Evolutionary conservation across 495 filamentous ascomycete species (phyloP).

Genomic region (Mytilinidion resinicola): DNA sequence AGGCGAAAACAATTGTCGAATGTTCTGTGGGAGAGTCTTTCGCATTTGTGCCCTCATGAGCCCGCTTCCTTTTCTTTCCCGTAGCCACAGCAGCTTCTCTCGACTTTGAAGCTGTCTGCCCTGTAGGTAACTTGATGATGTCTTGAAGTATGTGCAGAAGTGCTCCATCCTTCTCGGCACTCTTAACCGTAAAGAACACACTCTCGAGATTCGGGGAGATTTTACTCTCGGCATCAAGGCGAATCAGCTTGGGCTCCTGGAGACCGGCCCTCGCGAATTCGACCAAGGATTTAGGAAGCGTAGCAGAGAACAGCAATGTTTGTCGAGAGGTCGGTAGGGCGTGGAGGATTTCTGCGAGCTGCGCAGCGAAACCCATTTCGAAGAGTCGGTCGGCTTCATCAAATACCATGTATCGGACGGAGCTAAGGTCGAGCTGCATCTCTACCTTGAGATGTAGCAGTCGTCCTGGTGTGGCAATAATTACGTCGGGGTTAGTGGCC

Average conservation of each 20-base stretch:
- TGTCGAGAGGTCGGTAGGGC: constrained; percentile 77
- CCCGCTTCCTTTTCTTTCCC: constrained; percentile 48
- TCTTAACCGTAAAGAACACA: constrained; percentile 89
- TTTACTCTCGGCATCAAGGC: constrained; percentile 90
- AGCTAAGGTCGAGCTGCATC: constrained; percentile 81
- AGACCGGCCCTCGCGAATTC: constrained; percentile 93
- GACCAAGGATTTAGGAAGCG: constrained; percentile 83
- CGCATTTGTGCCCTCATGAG: constrained; percentile 39
- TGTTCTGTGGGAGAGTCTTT: constrained; percentile 61
- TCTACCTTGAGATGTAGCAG: constrained; percentile 95
- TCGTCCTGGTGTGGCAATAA: constrained; percentile 93
- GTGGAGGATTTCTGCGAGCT: constrained; percentile 88
- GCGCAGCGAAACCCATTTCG: constrained; percentile 94
- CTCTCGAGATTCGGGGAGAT: constrained; percentile 89
- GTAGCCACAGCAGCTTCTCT: constrained; percentile 31
- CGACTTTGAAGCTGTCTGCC: constrained; percentile 46
- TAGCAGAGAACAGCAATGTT: constrained; percentile 91
- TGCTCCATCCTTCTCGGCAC: constrained; percentile 86
- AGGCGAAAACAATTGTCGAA: constrained; percentile 89
- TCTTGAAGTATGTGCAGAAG: constrained; percentile 83
- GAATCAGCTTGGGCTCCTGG: constrained; percentile 79
- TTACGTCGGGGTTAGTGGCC: constrained; percentile 88
- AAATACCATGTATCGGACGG: constrained; percentile 86
- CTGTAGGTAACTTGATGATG: constrained; percentile 86
- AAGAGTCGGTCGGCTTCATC: constrained; percentile 96